Conservation (phyloP, 2,329 filamentous ascomycete genomes). For the Clonostachys byssicola region DNA sequence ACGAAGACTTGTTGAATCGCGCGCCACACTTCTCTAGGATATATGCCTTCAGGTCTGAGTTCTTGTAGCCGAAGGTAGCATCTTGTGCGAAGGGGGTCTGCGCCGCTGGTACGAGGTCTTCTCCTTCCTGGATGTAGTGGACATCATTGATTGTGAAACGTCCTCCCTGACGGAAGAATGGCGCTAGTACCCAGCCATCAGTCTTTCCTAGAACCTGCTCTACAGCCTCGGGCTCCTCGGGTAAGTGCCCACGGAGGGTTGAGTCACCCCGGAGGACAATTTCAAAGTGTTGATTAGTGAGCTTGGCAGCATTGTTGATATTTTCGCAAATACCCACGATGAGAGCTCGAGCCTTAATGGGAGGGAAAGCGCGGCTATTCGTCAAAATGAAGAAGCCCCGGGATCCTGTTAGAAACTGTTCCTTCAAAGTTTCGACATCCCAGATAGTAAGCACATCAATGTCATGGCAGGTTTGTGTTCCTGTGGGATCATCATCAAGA, state of each 20-base stretch:
- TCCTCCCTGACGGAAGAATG: conserved; percentile 54
- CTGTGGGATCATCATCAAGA: conserved; percentile 53
- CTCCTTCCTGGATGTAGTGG: conserved; percentile 50
- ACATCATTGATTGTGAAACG: conserved; percentile 33
- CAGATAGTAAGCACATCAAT: too few relatives aligned
- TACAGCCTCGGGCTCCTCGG: conserved; percentile 45
- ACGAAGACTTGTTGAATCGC: conserved; percentile 13
- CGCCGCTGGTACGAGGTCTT: conserved; percentile 31
- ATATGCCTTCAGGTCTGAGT: conserved; percentile 41
- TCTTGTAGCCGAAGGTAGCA: conserved; percentile 51
- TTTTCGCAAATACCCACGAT: conserved; percentile 44
- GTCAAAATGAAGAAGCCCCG: conserved; percentile 55
- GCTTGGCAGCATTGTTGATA: conserved; percentile 35
- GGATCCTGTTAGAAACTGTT: too few relatives aligned
- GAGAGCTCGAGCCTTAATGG: conserved; percentile 35
- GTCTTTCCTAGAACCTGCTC: conserved; percentile 40
- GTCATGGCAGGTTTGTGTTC: conserved; percentile 43
- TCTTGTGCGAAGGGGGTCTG: conserved; percentile 52
- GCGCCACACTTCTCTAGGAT: conserved; percentile 43
- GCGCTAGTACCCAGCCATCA: conserved; percentile 48
- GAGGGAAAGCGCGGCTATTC: conserved; percentile 50
- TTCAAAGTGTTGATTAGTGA: conserved; percentile 35
- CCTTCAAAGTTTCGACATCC: too few relatives aligned
- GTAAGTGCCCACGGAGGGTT: conserved; percentile 51
- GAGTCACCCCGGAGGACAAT: conserved; percentile 52